Conservation (phyloP, 306 rosid genomes). For the Bauhinia variegata region DNA sequence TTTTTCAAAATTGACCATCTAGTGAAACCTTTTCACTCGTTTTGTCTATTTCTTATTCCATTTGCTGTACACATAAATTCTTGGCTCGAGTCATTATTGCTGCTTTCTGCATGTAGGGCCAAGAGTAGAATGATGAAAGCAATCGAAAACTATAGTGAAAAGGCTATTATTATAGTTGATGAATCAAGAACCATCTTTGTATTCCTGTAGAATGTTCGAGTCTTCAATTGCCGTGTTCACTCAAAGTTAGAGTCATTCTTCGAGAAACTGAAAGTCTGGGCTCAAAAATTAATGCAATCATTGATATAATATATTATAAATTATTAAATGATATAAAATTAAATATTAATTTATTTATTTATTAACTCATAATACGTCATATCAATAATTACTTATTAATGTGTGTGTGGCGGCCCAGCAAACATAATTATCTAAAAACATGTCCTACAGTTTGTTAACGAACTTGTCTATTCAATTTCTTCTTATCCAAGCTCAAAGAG, state of each 20-base stretch:
- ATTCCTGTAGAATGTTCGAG: slow-evolving; percentile 12
- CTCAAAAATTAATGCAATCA: no score
- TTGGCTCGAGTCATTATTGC: not conserved
- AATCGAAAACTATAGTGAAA: no score
- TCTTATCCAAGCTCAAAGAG: slow-evolving; percentile 38
- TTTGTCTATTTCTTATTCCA: not conserved
- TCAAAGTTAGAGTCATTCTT: slow-evolving; percentile 37
- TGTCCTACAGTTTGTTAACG: slow-evolving; percentile 38
- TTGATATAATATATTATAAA: no score
- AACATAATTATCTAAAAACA: slow-evolving; percentile 35
- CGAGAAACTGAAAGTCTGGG: no score
- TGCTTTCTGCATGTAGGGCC: not conserved
- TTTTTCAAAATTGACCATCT: no score
- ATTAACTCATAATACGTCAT: no score
- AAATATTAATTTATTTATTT: no score
- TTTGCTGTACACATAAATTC: slow-evolving; percentile 1
- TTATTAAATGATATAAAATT: no score
- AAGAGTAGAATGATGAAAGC: slow-evolving; percentile 9
- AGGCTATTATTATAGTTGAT: no score
- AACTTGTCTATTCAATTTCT: slow-evolving; percentile 50
- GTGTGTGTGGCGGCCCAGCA: slow-evolving; percentile 44
- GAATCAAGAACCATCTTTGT: not conserved
- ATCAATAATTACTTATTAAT: no score
- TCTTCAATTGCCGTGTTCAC: slow-evolving; percentile 34
- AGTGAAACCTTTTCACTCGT: not conserved